Evolutionary conservation across 768 basidiomycete genomes (phyloP), one percentile per base, ranked within the genome.

Genomic region (Chalciporus chontae): DNA sequence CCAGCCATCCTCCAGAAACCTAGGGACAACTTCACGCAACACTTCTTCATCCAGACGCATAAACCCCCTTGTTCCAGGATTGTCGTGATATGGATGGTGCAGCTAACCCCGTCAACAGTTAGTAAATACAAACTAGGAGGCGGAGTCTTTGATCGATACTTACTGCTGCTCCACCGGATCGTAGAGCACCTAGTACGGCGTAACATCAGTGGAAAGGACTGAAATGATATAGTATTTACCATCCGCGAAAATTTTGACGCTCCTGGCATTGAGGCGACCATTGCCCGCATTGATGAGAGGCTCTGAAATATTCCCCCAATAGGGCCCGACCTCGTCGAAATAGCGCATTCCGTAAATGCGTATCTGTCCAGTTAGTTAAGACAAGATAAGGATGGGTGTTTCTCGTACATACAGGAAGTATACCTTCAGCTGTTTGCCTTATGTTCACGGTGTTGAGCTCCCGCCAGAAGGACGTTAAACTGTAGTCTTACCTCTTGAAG

Each of bases 161-260:
- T 69, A 87, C 86, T 38, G 94, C 93, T 40, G 94, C 91, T 40
- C 93, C 94, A 50, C 90, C 86, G n/a, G 86, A 86, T 27, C 94
- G 80, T 32, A 96, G 71, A 26, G 93, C 94, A 50, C 92, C 87
- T 88, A 49, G 48, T n/a, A 34, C 42, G 31, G 26, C 7, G 34
- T 47, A n/a, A 48, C 13, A 34, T 44, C 8, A 34, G 29, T 11
- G 3, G 29, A 31, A 31, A 31, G 9, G 29, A 31, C 29, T 31
- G 29, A 31, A 31, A 10, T 2, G 13, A 31, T 5, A 10, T 11
- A 31, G 29, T 11, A 31, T 10, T 47, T 45, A 67, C 69, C 77
- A 57, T 80, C 84, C 10, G 84, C 82, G 64, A 90, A 89, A 14
- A 91, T 81, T 61, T 90, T 91, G 49, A 90, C 79, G 56, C 85